Conservation (phyloP, 2,329 filamentous ascomycete species). For the Mariannaea elegans region DNA sequence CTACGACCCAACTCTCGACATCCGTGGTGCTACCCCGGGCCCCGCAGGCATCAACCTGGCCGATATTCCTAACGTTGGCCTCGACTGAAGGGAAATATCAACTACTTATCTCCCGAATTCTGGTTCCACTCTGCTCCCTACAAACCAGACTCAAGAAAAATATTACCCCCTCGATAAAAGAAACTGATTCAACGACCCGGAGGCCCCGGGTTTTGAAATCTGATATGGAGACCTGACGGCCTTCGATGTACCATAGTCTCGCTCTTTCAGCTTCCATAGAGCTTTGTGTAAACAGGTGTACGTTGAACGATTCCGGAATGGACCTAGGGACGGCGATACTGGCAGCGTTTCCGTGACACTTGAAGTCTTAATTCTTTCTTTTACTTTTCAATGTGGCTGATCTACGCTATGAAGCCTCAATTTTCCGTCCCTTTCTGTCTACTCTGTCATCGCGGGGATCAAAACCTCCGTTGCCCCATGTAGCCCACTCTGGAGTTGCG, state of each 20-base stretch:
- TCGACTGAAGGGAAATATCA: slow-evolving; percentile 55
- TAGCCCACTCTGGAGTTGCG: slow-evolving; percentile 90
- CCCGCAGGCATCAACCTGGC: slow-evolving; percentile 52
- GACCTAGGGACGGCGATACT: slow-evolving; percentile 45
- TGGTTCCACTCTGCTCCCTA: slow-evolving; percentile 31
- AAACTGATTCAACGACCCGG: slow-evolving; percentile 22
- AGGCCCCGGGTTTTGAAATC: slow-evolving; percentile 15
- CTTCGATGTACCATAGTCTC: slow-evolving; percentile 53
- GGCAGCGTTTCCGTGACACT: slow-evolving; percentile 44
- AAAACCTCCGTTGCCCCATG: slow-evolving; percentile 94
- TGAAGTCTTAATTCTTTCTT: slow-evolving; percentile 35
- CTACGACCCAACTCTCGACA: slow-evolving; percentile 78
- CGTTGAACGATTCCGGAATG: slow-evolving; percentile 43
- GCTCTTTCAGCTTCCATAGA: slow-evolving; percentile 50
- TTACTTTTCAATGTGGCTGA: slow-evolving; percentile 19
- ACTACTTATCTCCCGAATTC: slow-evolving; percentile 7
- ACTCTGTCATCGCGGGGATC: slow-evolving; percentile 90
- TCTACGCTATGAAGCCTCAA: slow-evolving; percentile 47
- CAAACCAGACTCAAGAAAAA: slow-evolving; percentile 32
- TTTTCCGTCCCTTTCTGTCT: slow-evolving; percentile 81
- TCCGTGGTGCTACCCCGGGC: slow-evolving; percentile 55
- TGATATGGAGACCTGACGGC: slow-evolving; percentile 41
- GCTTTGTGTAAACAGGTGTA: slow-evolving; percentile 54
- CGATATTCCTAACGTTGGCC: slow-evolving; percentile 61
- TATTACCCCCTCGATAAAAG: slow-evolving; percentile 22